Evolutionary conservation across 1,284 basidiomycete species (phyloP), one percentile per base, ranked within the genome.

Genomic region (Apiotrichum veenhuisii): DNA sequence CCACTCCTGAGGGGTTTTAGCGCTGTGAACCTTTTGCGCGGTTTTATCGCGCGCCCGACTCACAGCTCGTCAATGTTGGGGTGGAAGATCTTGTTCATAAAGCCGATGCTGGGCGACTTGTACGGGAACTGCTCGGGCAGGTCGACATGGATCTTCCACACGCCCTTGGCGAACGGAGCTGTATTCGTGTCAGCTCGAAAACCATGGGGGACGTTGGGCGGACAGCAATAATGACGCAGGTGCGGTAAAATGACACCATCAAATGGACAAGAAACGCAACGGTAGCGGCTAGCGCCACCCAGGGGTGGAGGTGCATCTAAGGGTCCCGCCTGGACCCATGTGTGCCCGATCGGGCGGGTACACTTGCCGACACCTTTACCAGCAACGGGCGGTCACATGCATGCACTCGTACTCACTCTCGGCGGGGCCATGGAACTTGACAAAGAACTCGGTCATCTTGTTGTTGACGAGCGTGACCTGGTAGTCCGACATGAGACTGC

Each of bases 41-140:
- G n/a, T n/a, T n/a, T n/a, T n/a, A n/a, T n/a, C n/a, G n/a, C n/a
- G n/a, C n/a, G n/a, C n/a, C 12, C n/a, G n/a, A 67, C 87, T 72
- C 70, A 92, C 89, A 94, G 79, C 77, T 97, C 94, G 77, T 97
- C 93, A 70, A 97, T 97, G 74, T 97, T 98, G 12, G 95, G 95
- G 72, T 98, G 95, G 76, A 97, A 98, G 74, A 98, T 98, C 87
- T 97, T 97, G 85, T 98, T 98, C 91, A 97, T 95, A 79, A 98
- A 98, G 1, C 95, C 95, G 68, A 98, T 98, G 70, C 91, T 95
- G 3, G 96, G 95, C 34, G 91, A 95, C 79, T 98, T 98, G 85
- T 89, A 98, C 1, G 95, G 96, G 73, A 98, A 98, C 77, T 96
- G 91, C 70, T 98, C 93, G 5, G 96, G 95, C n/a, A 98, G 82